A percentile compares a stretch with the other conserved stretches of the same genome.
Evolutionary conservation across 208 protist species (phyloP).

Genomic region (Crithidia acanthocephali): DNA sequence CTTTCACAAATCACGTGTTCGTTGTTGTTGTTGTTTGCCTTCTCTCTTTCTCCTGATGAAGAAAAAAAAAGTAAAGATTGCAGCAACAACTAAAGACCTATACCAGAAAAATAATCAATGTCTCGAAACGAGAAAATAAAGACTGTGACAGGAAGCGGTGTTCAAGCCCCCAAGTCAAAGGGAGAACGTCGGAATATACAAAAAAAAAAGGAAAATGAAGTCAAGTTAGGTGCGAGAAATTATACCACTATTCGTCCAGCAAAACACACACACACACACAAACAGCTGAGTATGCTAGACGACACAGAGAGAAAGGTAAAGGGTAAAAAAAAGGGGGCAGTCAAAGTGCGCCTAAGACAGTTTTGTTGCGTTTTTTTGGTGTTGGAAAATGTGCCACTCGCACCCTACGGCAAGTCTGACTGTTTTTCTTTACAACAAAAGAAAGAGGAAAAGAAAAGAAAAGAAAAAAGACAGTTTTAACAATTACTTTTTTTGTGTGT

Average conservation of each 20-base stretch:
- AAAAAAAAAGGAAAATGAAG: neutral
- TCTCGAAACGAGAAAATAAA: conserved; percentile 28
- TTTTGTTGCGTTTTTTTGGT: no score
- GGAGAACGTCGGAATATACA: neutral
- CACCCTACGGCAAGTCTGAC: no score
- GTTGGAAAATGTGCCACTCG: no score
- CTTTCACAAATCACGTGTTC: neutral
- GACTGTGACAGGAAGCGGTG: neutral
- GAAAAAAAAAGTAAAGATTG: neutral
- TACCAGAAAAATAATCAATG: conserved; percentile 15
- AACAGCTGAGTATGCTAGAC: neutral
- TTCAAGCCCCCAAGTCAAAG: neutral
- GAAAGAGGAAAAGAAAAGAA: no score
- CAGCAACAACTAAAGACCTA: neutral
- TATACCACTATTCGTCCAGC: neutral
- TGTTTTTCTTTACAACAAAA: no score
- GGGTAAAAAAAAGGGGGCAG: no score
- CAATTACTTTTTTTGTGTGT: no score
- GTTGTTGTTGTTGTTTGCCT: conserved; percentile 6
- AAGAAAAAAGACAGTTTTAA: no score
- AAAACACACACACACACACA: no score
- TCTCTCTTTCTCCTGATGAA: neutral
- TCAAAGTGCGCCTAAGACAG: no score
- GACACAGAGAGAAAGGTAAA: neutral
- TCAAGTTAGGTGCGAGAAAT: neutral